Evolutionary conservation across 2,329 filamentous ascomycete species (phyloP), one percentile per base, ranked within the genome.

Genomic region (Cladophialophora chaetospira): DNA sequence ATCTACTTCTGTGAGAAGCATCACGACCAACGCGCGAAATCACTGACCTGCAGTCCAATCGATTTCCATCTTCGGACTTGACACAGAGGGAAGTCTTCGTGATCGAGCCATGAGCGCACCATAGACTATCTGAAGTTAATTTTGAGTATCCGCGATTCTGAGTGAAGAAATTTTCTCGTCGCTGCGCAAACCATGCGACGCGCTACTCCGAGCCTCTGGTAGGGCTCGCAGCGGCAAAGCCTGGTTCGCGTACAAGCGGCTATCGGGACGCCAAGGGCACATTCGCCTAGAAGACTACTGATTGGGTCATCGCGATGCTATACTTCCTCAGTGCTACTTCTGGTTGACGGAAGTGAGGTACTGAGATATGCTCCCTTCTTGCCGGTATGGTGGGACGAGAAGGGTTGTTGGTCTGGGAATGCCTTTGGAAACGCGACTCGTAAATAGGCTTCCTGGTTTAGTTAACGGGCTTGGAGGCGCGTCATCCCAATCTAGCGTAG

Each of bases 1-100:
- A 9, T 43, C 53, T 60, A 40, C 33, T 35, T 9, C 15, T 29
- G 26, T 52, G 11, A 50, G 49, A 50, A 23, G 17, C 28, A 17
- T 19, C 15, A 3, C 25, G 46, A 23, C 5, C 29, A n/a, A 8
- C 36, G 5, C n/a, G 38, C 21, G 17, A 17, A 17, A 2, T 33
- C 25, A 44, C 55, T 45, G 21, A 58, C 55, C 49, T 25, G 48
- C 55, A 25, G 46, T 53, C 10, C 36, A 43, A 28, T 44, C 42
- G 26, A 51, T 51, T 17, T 38, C 36, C 25, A 40, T 33, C 26
- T 6, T 51, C 36, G 17, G 23, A 15, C 11, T 15, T 21, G 36
- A 40, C 36, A 15, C 36, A 11, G 36, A 40, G 15, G 36, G 17
- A 28, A 44, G 42, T 44, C 42, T 15, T 28, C 42, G 36, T 40